A percentile compares a stretch with the other conserved stretches of the same genome.
phyloP scores from a whole-genome alignment of 2,329 filamentous ascomycete genomes.

The Hymenoscyphus scutula region DNA sequence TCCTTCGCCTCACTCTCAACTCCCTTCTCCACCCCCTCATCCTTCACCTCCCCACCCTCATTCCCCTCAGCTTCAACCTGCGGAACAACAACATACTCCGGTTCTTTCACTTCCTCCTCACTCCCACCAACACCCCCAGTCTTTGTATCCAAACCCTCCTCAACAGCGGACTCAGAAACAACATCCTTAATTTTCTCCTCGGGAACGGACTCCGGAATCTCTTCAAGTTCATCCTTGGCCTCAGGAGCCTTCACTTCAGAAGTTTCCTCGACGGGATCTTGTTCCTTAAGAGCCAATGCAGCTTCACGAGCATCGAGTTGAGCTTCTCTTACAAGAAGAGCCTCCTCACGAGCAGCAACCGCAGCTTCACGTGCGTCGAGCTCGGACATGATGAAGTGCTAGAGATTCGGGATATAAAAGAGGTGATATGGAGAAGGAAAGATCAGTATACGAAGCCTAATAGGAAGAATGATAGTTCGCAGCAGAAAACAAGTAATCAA shows the following conservation, averaged over 20 bases:
- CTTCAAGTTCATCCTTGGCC: neutral
- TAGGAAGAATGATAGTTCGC: too few relatives aligned
- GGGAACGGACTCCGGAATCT: neutral
- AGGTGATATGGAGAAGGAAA: too few relatives aligned
- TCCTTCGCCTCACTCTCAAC: constrained; percentile 8
- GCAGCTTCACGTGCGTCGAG: constrained; percentile 16
- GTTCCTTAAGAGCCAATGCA: constrained; percentile 8
- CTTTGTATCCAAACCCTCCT: neutral
- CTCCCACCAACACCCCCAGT: neutral
- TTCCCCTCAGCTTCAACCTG: neutral
- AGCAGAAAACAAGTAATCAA: neutral
- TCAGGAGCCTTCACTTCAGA: neutral
- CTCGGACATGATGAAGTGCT: constrained; percentile 15
- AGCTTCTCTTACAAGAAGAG: constrained; percentile 3
- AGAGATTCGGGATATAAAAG: too few relatives aligned
- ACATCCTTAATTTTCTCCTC: neutral
- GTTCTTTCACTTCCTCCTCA: neutral
- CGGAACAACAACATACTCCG: neutral
- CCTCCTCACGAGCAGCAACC: constrained; percentile 12
- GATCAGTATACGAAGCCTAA: too few relatives aligned
- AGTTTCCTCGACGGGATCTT: neutral
- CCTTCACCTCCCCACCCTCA: neutral
- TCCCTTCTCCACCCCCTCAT: neutral
- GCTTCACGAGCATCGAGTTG: constrained; percentile 12
- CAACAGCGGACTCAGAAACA: neutral